Base-by-base conservation (phyloP, 257 asterid species). In the Petunia secreta region DNA sequence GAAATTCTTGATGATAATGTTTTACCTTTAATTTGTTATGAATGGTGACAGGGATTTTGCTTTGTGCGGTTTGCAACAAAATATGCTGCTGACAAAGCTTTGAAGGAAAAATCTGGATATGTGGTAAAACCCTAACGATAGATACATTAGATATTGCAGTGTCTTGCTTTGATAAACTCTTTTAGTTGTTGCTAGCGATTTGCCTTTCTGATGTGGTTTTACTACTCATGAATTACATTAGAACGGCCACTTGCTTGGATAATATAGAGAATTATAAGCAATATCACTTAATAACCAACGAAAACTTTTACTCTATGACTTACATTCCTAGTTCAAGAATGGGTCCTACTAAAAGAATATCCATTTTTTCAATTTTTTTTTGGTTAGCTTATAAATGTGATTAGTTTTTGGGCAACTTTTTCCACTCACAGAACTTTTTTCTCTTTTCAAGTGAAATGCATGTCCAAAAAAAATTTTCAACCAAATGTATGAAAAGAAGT, bases 11-110 rank as follows among this genome's bases (percentile, higher is more conserved):
- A 60, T 71, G 65, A 81, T 80, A 80, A 87, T 54, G 66, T 50
- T 25, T 48, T 78, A 40, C 82, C 52, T 53, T 37, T 58, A 43
- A 54, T 77, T 62, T 75, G 79, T 79, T 48, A 73, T 59, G 5
- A 76, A 34, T 82, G 83, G 78, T 83, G 83, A n/a, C 84, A 95
- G 98, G 98, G 95, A 67, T 95, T 85, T 86, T 86, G 98, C 88
- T 95, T 95, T 90, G 95, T 95, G 78, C 92, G 93, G 14, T 95
- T 93, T 84, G 84, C 91, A 43, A 91, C 91, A 10, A 91, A 91
- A 83, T 97, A 91, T 84, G 96, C 97, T 84, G 98, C 98, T 40
- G 86, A 84, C 81, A 93, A 84, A 85, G 98, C 98, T 82, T 87
- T 93, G 86, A 89, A 82, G 88, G 98, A 93, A 80, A 91, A 88